Base-by-base conservation (phyloP, 495 filamentous ascomycete genomes). In the Aspergillus ellipticus region DNA sequence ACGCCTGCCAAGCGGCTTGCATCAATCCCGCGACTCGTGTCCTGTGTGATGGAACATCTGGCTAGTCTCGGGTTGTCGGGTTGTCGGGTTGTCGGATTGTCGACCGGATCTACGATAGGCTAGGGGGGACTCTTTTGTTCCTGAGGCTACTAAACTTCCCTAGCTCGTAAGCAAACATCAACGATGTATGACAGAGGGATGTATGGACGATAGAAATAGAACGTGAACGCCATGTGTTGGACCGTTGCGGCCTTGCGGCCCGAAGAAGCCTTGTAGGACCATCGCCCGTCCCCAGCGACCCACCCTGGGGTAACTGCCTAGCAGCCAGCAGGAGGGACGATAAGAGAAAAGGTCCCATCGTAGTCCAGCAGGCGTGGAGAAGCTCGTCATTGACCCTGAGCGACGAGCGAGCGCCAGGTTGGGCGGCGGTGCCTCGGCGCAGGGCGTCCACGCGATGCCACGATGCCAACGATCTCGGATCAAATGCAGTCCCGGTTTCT, bases 401-500 rank as follows among this genome's bases (percentile, higher is more conserved):
- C n/a, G n/a, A n/a, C n/a, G n/a, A n/a, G n/a, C n/a, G n/a, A n/a
- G n/a, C n/a, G n/a, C n/a, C n/a, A n/a, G n/a, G n/a, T n/a, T n/a
- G n/a, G n/a, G n/a, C n/a, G n/a, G n/a, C n/a, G n/a, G n/a, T n/a
- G n/a, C n/a, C n/a, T n/a, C n/a, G 24, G 24, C 24, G 24, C 4
- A 3, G 24, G 24, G 24, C 24, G 24, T 28, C 24, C n/a, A n/a
- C n/a, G 24, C 24, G 7, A 7, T 28, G 24, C 3, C 24, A 7
- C 3, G 24, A 28, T 28, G 24, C 4, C 4, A 28, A 28, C 22
- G 43, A 47, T 62, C 55, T 67, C 64, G 61, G 58, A 58, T 56
- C 60, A 61, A 60, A 43, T 55, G 50, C 59, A 55, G 37, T 59
- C 56, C 61, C 64, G 64, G 55, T 21, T 55, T 57, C 61, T 67